Base-by-base conservation (phyloP, 192 early-diverging fungal genomes). In the Phycomyces nitens region DNA sequence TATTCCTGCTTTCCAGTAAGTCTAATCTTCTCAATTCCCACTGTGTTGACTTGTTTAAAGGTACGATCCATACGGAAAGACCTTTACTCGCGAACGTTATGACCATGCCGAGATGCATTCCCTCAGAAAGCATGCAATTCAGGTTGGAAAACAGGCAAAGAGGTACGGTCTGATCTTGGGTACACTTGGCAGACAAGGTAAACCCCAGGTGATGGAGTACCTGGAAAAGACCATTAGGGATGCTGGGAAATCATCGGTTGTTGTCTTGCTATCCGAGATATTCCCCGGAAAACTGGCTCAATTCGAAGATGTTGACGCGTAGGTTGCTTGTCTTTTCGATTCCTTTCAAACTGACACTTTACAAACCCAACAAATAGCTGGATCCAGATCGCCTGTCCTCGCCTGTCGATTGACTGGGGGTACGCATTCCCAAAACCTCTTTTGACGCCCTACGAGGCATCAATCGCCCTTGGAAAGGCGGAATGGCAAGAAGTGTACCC, bases 341-440 rank as follows among this genome's bases (percentile, higher is more conserved):
- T 3, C 14, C 2, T 5, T 44, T 26, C 18, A 29, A 55, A 23
- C 38, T 23, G 21, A 26, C 16, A 53, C 52, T 29, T 41, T 39
- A 14, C 15, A 5, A 29, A n/a, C n/a, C n/a, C n/a, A n/a, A n/a
- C n/a, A n/a, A 76, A 78, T 69, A 80, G 85, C 43, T 97, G 93
- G 89, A 88, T 99, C 53, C 97, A 99, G 72, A 87, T 96, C 52
- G 91, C 93, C 0, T 99, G 97, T 71, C 97, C 97, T 49, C 78
- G 97, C 16, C 80, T 99, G 34, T 95, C 93, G 0, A 99, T 99
- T 44, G 97, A 99, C 74, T 99, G 97, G 97, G 97, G 97, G 0
- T 94, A 97, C 77, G 90, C 94, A 3, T 99, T 96, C 70, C 62
- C 87, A 3, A 92, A 88, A 61, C 95, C 97, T 21, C 72, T 99